Conservation (phyloP, 441 rosid species). For the Heliophila coronopifolia region DNA sequence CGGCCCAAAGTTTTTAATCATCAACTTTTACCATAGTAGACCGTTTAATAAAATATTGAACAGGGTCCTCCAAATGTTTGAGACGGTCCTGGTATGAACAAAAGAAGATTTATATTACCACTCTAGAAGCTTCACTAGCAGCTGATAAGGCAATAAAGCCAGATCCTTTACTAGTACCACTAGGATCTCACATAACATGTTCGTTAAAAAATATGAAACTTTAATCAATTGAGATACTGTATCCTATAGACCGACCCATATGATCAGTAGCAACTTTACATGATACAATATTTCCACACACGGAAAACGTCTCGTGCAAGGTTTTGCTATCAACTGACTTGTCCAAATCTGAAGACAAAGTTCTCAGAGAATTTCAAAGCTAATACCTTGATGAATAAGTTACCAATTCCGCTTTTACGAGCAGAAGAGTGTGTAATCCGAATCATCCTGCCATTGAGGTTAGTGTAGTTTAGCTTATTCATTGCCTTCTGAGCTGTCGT, state of each 20-base stretch:
- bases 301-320: conserved; percentile 41
- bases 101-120: conserved; percentile 33
- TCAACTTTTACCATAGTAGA: too few relatives aligned
- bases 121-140: conserved; percentile 54
- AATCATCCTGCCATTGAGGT: conserved; percentile 43
- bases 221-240: conserved; percentile 8
- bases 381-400: conserved; percentile 55
- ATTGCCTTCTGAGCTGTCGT: conserved; percentile 39
- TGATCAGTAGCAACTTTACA: conserved; percentile 46
- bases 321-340: conserved; percentile 51
- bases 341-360: too few relatives aligned
- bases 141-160: conserved; percentile 63
- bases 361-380: too few relatives aligned
- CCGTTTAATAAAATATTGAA: too few relatives aligned
- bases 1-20: too few relatives aligned
- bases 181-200: conserved; percentile 51
- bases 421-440: conserved; percentile 49
- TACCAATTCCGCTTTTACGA: conserved; percentile 53
- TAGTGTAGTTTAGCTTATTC: conserved; percentile 36
- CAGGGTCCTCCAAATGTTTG: too few relatives aligned
- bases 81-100: too few relatives aligned
- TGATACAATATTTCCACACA: conserved; percentile 41
- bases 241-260: conserved; percentile 42
- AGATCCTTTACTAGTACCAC: conserved; percentile 54
- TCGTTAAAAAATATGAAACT: background rate